Base-by-base conservation (phyloP, 352 stramenopile genomes). In the Thalassiosira pacifica region DNA sequence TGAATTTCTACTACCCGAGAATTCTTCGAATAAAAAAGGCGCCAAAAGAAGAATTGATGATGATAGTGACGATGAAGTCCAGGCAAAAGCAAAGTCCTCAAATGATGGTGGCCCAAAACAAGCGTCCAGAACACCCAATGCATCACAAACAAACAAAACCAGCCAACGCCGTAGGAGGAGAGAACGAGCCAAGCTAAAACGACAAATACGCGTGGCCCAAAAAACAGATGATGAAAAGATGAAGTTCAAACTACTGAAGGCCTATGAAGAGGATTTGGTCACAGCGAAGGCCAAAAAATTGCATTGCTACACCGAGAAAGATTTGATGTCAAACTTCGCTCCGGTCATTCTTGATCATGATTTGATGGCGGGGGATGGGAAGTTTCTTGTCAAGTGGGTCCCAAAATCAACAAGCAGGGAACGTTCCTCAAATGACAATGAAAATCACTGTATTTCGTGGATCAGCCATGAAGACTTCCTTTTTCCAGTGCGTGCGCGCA, bases 291-390 rank as follows among this genome's bases (percentile, higher is more conserved):
- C 22, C 0, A 60, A 61, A 24, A 66, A 57, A 5, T 40, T 45
- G 60, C 73, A 74, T 31, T n/a, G 22, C 8, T 79, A 82, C 19
- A 71, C 68, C 11, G 82, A 88, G 53, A 45, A 74, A 63, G 60
- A 79, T 42, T 59, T 88, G 0, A 75, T 76, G 64, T 69, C 69
- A 37, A 69, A 24, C 4, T 88, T 82, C 55, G 71, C 40, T 45
- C 82, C 82, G 27, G 27, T 48, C 31, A 85, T 88, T 60, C 18
- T 85, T 76, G 82, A 82, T 76, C 69, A 85, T 79, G 76, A 45
- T 64, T 42, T 79, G n/a, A 27, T 85, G 19, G 75, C 13, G 11
- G 73, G 73, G 16, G 27, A 67, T 13, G 40, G 57, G 0, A 79
- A 88, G 45, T 59, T 88, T 76, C 70, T 88, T 24, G 69, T 88